These are phyloP conservation scores for Eutrema yunnanense DNA, from an alignment of 345 rosid genomes.

Conservation along the genomic window DNA sequence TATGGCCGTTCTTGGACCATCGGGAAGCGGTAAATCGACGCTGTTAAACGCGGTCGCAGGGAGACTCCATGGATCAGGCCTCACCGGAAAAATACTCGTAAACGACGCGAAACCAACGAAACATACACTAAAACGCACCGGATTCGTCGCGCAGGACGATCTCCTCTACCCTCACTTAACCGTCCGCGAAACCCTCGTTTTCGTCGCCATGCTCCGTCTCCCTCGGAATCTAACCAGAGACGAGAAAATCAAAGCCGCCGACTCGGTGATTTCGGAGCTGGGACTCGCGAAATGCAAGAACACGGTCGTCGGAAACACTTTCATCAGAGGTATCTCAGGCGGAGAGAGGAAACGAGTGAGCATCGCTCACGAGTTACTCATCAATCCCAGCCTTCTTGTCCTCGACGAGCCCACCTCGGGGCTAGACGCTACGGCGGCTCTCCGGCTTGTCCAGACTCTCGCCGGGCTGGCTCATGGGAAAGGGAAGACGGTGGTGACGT, in stretches of 20 bases:
- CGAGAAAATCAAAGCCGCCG: conserved; percentile 57
- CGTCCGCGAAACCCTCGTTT: conserved; percentile 79
- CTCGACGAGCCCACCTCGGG: conserved; percentile 97
- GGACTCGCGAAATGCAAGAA: conserved; percentile 73
- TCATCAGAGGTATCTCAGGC: conserved; percentile 81
- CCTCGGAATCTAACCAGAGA: conserved; percentile 38
- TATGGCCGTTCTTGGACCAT: conserved; percentile 87
- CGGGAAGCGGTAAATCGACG: conserved; percentile 96
- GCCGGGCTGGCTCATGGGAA: conserved; percentile 46
- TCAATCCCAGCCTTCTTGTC: conserved; percentile 75
- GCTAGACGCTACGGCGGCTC: conserved; percentile 85
- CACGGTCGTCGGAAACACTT: conserved; percentile 84
- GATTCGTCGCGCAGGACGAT: conserved; percentile 90
- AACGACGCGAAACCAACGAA: conserved; percentile 49
- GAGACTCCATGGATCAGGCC: conserved; percentile 47
- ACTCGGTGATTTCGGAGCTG: conserved; percentile 59
- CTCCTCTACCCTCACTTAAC: conserved; percentile 92
- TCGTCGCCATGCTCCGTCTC: conserved; percentile 68
- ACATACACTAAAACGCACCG: conserved; percentile 56
- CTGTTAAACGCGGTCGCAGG: conserved; percentile 73
- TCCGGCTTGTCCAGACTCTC: conserved; percentile 54
- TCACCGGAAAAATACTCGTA: conserved; percentile 62
- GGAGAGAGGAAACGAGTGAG: conserved; percentile 94
- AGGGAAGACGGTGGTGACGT: conserved; percentile 74
- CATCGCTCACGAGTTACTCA: conserved; percentile 82